A percentile compares a stretch with the other conserved stretches of the same genome.
These are phyloP conservation scores for Paramecium pentaurelia DNA, from an alignment of 73 alveolate species.

Conservation along the genomic window DNA sequence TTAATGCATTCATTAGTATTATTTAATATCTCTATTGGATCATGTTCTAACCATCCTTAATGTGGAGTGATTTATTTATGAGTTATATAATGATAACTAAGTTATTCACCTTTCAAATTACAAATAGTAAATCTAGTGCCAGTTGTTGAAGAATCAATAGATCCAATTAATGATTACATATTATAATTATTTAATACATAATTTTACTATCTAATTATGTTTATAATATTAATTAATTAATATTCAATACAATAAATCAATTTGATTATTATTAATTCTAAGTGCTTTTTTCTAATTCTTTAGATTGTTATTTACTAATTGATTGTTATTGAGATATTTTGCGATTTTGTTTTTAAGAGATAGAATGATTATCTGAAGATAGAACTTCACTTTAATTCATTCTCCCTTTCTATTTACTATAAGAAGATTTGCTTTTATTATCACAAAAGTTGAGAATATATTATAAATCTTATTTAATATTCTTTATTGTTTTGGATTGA, in stretches of 20 bases:
- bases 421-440: not conserved
- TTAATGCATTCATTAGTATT: constrained; percentile 54
- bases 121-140: not conserved
- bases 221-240: not conserved
- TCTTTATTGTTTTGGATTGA: not conserved
- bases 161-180: not conserved
- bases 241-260: not conserved
- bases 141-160: constrained; percentile 9
- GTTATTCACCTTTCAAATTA: not conserved
- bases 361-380: not conserved
- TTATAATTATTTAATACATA: not conserved
- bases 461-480: not conserved
- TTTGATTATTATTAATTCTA: not conserved
- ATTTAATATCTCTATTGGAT: constrained; percentile 72
- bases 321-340: not conserved
- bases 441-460: not conserved
- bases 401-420: not conserved
- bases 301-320: not conserved
- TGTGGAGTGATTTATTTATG: constrained; percentile 73
- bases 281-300: not conserved
- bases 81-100: not conserved
- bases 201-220: not conserved
- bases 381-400: constrained; percentile 2
- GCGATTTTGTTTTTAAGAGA: not conserved
- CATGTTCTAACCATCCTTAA: constrained; percentile 86